Evolutionary conservation across 441 rosid species (phyloP), one percentile per base, ranked within the genome.

Genomic region (Erodium trifolium): DNA sequence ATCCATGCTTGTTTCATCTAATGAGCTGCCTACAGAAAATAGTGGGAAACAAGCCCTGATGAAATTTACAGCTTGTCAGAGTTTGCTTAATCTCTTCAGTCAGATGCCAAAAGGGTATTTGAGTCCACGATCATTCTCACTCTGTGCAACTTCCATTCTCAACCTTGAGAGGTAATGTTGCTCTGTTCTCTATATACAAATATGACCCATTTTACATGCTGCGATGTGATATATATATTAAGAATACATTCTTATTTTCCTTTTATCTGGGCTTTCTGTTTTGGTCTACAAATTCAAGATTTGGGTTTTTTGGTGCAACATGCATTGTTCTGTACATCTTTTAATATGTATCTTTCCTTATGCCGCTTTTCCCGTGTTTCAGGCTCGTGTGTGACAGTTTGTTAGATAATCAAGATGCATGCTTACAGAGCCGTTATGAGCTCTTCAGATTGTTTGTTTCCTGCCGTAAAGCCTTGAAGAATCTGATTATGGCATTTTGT

Each of bases 81-180:
- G 79, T 76, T 80, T 90, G 76, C 90, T 92, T 70, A 71, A 72
- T 70, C 79, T 87, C 66, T 78, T 92, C 47, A 82, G 88, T 73
- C 79, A 81, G 86, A 86, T 94, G 81, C 98, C 97, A 29, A 94
- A 91, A 82, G 89, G 78, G 69, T 85, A 75, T 74, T 72, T 87
- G 80, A 80, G 68, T 73, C 79, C 81, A 53, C 90, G 77, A 77
- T 88, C 95, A 68, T 78, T 88, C 77, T 78, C 82, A 71, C 78
- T 75, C 67, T 80, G 73, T 80, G 85, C 80, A 67, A 82, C 79
- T 81, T 69, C 43, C 71, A 71, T 90, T 62, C 86, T 94, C 76
- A 82, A 92, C 75, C 81, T 86, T 70, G 99, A 94, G 81, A 80
- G 96, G 99, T 90, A 78, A 82, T 37, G 27, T 62, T 4, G 34